A percentile compares a stretch with the other conserved stretches of the same genome.
phyloP scores from a whole-genome alignment of 1,139 yeast genomes.

The Suhomyces anneliseae region DNA sequence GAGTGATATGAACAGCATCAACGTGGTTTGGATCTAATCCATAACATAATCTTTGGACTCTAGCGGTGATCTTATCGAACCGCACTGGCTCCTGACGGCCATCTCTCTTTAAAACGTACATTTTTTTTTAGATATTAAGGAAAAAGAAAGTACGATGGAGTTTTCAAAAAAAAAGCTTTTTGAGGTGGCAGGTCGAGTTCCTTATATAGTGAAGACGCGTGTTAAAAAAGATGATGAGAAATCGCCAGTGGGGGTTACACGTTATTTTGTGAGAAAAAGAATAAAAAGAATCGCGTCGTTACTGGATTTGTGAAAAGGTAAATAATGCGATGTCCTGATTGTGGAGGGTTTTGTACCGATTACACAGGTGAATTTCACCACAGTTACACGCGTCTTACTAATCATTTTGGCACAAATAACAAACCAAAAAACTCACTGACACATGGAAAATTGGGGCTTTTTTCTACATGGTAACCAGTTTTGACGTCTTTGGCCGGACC shows the following conservation, averaged over 20 bases:
- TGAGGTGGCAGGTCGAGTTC: background rate
- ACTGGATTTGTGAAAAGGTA: constrained; percentile 5
- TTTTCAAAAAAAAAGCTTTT: background rate
- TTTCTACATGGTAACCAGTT: too few species aligned
- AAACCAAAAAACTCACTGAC: background rate
- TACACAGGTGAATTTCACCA: background rate
- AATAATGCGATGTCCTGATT: background rate
- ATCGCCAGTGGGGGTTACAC: background rate
- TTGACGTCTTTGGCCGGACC: too few species aligned
- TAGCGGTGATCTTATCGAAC: constrained; percentile 48
- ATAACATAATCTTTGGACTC: constrained; percentile 61
- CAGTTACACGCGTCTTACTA: constrained; percentile 2
- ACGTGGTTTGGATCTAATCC: constrained; percentile 82
- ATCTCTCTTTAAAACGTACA: constrained; percentile 62
- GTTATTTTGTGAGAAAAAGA: background rate
- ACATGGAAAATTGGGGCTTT: too few species aligned
- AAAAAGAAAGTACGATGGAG: constrained; percentile 1
- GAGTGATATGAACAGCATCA: constrained; percentile 87
- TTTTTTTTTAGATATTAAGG: constrained; percentile 13
- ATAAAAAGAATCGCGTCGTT: constrained; percentile 2
- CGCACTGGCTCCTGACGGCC: constrained; percentile 82
- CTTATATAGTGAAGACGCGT: constrained; percentile 10
- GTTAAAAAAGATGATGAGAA: background rate
- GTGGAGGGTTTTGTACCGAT: too few species aligned
- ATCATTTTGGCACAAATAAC: background rate